Conservation (phyloP, 768 basidiomycete species). For the Lentinula boryana region DNA sequence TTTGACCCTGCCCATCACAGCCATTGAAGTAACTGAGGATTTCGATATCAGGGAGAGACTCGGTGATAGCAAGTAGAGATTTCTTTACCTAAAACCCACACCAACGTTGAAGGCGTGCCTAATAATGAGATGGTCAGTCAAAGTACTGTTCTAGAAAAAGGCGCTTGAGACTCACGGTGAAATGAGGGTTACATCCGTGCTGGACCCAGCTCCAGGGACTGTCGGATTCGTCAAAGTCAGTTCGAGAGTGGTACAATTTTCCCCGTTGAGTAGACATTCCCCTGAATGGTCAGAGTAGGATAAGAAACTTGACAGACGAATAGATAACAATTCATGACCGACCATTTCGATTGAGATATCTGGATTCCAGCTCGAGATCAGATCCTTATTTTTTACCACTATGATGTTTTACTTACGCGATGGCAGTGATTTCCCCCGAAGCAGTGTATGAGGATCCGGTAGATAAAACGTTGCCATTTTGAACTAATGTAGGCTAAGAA, state of each 20-base stretch:
- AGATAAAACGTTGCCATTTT: conserved; percentile 22
- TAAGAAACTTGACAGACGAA: not conserved
- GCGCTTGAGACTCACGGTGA: conserved; percentile 26
- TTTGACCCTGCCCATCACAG: conserved; percentile 35
- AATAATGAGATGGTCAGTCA: conserved; percentile 6
- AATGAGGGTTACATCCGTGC: conserved; percentile 32
- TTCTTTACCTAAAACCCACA: conserved; percentile 29
- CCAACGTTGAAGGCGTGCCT: conserved; percentile 36
- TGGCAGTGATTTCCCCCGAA: conserved; percentile 22
- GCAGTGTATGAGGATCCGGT: conserved; percentile 21
- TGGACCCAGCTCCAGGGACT: conserved; percentile 23
- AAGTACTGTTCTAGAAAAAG: too few relatives aligned
- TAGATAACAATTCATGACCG: not conserved
- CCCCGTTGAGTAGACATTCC: conserved; percentile 31
- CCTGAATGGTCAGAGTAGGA: conserved; percentile 13
- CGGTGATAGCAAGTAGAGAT: not conserved
- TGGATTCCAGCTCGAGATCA: not conserved
- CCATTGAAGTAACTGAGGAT: conserved; percentile 33
- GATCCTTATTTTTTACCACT: not conserved
- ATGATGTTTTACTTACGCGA: conserved; percentile 23
- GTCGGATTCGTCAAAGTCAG: conserved; percentile 28
- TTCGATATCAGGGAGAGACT: not conserved
- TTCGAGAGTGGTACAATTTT: conserved; percentile 31
- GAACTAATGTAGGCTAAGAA: conserved; percentile 23
- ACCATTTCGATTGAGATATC: conserved; percentile 24